Base-by-base conservation (phyloP, 1,284 basidiomycete genomes). In the Earliella scabrosa region DNA sequence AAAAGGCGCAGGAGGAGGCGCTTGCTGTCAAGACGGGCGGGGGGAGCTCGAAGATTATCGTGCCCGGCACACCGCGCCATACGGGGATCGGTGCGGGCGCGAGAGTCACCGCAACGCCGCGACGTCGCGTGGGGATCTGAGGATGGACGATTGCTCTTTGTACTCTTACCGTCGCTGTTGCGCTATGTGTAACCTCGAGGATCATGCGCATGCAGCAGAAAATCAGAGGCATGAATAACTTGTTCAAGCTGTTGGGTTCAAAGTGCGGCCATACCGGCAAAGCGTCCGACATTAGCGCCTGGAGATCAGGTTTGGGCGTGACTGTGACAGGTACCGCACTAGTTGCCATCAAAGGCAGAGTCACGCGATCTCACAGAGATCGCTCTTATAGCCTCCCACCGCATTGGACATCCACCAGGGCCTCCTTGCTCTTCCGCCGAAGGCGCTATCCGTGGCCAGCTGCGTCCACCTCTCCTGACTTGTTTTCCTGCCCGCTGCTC, bases 31-130 rank as follows among this genome's bases (percentile, higher is more conserved):
- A 89, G 64, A 82, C 83, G 0, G 74, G 85, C 0, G 78, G 77
- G 20, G 81, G 82, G 40, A 80, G 75, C 50, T 77, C 90, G 6
- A 85, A 86, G 68, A 86, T 94, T 39, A 88, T 90, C 48, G 86
- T 93, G 2, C 85, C 90, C 27, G 88, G 88, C 14, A 95, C 93
- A 7, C 92, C 92, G 4, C 78, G 89, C 61, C 86, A 91, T 68
- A 80, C 85, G 26, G 83, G 90, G 16, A 82, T 86, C 63, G 89
- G 88, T 13, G 81, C 87, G 18, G 84, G 88, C 45, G 69, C 83
- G 31, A 75, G 86, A 39, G 77, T 86, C 6, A 77, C 78, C 3
- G 86, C 86, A 67, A 90, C 88, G 27, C 88, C 88, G 8, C 74
- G 85, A 54, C 76, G 85, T 60, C 76, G 77, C 61, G 81, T 68